Evolutionary conservation across 768 basidiomycete species (phyloP).

Genomic region (Collybia nuda): DNA sequence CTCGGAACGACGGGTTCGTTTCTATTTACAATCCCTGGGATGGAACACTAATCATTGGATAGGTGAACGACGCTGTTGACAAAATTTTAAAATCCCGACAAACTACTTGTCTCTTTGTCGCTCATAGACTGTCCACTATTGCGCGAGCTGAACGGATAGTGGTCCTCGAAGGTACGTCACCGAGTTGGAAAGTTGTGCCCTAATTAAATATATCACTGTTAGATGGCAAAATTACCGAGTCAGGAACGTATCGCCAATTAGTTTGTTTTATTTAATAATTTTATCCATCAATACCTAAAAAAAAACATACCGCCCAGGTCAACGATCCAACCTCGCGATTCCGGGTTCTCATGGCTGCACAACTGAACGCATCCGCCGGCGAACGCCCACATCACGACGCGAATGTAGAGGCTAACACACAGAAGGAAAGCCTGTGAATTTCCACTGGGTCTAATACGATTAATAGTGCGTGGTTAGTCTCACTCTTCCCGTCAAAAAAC

Average conservation of each 20-base stretch:
- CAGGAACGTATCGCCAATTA: constrained; percentile 78
- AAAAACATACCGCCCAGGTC: constrained; percentile 39
- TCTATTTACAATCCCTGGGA: not conserved
- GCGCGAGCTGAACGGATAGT: constrained; percentile 88
- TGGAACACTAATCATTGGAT: no score
- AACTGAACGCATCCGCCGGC: constrained; percentile 55
- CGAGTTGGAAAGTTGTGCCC: not conserved
- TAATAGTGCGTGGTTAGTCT: no score
- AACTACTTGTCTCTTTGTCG: constrained; percentile 88
- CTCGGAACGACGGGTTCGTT: constrained; percentile 73
- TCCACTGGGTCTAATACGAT: no score
- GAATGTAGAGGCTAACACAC: no score
- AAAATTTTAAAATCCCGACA: constrained; percentile 76
- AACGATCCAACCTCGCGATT: constrained; percentile 74
- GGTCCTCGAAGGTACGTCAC: constrained; percentile 74
- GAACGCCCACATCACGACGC: constrained; percentile 13
- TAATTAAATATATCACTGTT: not conserved
- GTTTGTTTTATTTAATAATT: constrained; percentile 34
- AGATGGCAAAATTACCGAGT: constrained; percentile 81
- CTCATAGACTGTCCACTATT: constrained; percentile 88
- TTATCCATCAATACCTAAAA: not conserved
- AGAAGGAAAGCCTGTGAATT: no score
- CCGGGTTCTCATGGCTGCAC: constrained; percentile 86
- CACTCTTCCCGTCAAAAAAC: no score
- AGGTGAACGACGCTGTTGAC: constrained; percentile 91